Conservation (phyloP, 352 stramenopile genomes). For the Pythium chondricola region DNA sequence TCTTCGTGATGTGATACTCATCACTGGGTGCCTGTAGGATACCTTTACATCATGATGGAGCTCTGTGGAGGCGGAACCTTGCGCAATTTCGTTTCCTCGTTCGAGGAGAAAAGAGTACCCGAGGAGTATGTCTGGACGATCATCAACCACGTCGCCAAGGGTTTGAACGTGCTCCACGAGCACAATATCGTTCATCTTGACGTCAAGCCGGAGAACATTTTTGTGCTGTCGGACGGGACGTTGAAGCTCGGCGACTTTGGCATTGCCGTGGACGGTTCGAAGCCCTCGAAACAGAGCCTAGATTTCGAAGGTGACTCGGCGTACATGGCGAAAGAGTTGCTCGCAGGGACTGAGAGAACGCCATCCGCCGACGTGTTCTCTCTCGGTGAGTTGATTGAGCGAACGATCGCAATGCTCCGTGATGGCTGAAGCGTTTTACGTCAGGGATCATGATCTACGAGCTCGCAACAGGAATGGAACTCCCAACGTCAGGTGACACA, state of each 20-base stretch:
- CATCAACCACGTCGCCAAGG: constrained; percentile 59
- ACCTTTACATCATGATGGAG: constrained; percentile 94
- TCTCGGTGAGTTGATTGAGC: constrained; percentile 49
- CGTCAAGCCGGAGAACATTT: constrained; percentile 97
- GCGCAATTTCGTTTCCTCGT: constrained; percentile 48
- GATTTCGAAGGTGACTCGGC: constrained; percentile 92
- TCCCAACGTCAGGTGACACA: constrained; percentile 43
- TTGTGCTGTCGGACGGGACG: constrained; percentile 58
- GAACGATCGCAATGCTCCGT: too few species aligned
- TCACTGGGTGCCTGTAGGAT: constrained; percentile 24
- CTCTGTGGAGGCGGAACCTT: constrained; percentile 88
- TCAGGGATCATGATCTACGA: constrained; percentile 68
- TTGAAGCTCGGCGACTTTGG: constrained; percentile 93
- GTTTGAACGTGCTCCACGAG: constrained; percentile 86
- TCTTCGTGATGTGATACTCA: background rate
- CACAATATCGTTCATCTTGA: constrained; percentile 92
- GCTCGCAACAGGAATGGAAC: constrained; percentile 27
- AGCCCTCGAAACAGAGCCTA: constrained; percentile 20
- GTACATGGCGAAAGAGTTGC: constrained; percentile 91
- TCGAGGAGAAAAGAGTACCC: constrained; percentile 27
- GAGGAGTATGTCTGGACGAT: constrained; percentile 73
- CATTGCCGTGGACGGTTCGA: constrained; percentile 63
- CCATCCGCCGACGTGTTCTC: constrained; percentile 94
- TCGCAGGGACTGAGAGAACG: constrained; percentile 51
- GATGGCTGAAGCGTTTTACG: constrained; percentile 1